Conservation (phyloP, 164 flowering plant genomes). For the Magnolia kwangsiensis region DNA sequence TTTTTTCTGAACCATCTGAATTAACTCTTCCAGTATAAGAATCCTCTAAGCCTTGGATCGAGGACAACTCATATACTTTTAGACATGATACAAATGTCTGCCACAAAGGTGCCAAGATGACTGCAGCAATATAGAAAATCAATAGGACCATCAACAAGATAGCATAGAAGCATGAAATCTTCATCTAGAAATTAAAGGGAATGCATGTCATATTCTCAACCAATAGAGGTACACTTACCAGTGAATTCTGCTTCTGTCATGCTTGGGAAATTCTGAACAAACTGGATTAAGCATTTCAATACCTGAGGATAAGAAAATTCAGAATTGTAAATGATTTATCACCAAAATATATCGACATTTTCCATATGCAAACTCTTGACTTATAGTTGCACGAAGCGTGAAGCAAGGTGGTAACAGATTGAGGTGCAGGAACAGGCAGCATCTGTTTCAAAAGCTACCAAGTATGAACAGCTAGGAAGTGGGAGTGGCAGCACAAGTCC, state of each 20-base stretch:
- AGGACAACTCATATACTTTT: slow-evolving; percentile 57
- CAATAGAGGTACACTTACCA: slow-evolving; percentile 34
- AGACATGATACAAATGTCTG: slow-evolving; percentile 80
- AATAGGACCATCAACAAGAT: background rate
- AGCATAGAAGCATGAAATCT: background rate
- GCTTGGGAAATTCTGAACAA: slow-evolving; percentile 75
- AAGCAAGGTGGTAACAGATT: background rate
- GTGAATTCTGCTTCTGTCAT: slow-evolving; percentile 53
- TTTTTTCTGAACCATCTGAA: slow-evolving; percentile 88
- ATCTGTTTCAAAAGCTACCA: background rate
- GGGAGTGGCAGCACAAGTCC: background rate
- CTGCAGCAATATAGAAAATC: slow-evolving; percentile 34
- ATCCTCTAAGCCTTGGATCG: slow-evolving; percentile 68
- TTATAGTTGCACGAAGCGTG: background rate
- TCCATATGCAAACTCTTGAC: too few species aligned
- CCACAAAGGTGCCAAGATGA: slow-evolving; percentile 73
- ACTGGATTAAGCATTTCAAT: slow-evolving; percentile 90
- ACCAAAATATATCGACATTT: background rate
- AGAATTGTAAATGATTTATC: background rate
- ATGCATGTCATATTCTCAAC: background rate
- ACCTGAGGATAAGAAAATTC: slow-evolving; percentile 42
- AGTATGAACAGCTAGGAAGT: background rate
- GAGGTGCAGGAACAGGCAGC: background rate
- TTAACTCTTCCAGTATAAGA: slow-evolving; percentile 71
- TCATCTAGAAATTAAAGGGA: slow-evolving; percentile 2